phyloP scores from a whole-genome alignment of 2,329 filamentous ascomycete genomes.

The Clathrospora elynae region DNA sequence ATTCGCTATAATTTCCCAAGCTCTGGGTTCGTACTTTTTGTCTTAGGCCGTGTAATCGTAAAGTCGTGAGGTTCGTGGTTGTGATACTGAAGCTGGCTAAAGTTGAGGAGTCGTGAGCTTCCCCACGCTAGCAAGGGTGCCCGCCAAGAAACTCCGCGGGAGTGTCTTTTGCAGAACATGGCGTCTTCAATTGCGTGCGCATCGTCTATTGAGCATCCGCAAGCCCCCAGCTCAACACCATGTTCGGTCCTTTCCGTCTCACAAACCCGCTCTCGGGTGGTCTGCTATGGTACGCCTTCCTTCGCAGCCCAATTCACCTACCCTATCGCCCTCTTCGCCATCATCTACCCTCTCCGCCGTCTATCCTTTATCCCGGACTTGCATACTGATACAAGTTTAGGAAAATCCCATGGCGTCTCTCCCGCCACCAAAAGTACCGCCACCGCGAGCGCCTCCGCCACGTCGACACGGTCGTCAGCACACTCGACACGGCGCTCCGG shows the following conservation, averaged over 20 bases:
- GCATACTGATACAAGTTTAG: constrained; percentile 50
- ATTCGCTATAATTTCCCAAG: background rate
- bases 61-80: background rate
- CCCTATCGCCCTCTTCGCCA: background rate
- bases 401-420: constrained; percentile 98
- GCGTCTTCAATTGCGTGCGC: constrained; percentile 14
- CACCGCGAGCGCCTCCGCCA: constrained; percentile 55
- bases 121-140: constrained; percentile 33
- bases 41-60: background rate
- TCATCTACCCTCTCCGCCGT: background rate
- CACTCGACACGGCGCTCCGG: constrained; percentile 76
- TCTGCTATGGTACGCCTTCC: constrained; percentile 42
- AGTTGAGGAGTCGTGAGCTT: constrained; percentile 17
- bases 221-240: constrained; percentile 33
- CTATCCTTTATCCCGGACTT: constrained; percentile 11
- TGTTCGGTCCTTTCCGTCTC: constrained; percentile 50
- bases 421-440: constrained; percentile 62
- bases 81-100: constrained; percentile 2
- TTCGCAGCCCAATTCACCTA: background rate
- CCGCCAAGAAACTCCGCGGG: constrained; percentile 41
- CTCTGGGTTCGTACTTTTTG: background rate
- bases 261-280: constrained; percentile 49
- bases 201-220: constrained; percentile 15
- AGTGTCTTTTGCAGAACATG: constrained; percentile 34
- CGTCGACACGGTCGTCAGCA: constrained; percentile 86